Evolutionary conservation across 2,329 filamentous ascomycete species (phyloP), one percentile per base, ranked within the genome.

Genomic region (Malbranchea cinnamomea): DNA sequence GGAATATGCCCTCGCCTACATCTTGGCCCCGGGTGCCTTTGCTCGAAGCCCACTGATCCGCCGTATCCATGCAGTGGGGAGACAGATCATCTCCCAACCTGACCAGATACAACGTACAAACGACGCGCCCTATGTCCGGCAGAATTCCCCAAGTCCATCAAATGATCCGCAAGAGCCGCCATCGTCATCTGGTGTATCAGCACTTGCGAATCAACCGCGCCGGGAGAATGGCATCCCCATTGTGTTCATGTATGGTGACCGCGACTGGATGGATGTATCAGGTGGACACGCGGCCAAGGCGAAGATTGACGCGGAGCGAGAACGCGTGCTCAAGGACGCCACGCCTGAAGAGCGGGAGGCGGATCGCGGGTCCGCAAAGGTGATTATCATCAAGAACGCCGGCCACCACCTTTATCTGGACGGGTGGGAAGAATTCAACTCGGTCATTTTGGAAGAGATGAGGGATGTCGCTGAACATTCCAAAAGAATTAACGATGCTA

Each of bases 251-350:
- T 98, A 98, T 49, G 89, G 89, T 39, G 85, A 95, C 45, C 76
- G 89, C 47, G 89, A 98, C 61, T 98, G 89, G 89, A 98, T 98
- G 89, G 89, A 98, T 42, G 75, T 89, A 6, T 73, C 74, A 0
- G 89, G 85, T 16, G 89, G 89, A 0, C 71, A 75, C 26, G 83
- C 79, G 0, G 75, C 85, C 0, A 71, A 79, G 47, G 71, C 85
- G 54, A 84, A 78, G 52, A 67, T 95, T 8, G 75, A 81, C 36
- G 65, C 75, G 34, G 73, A 77, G 38, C 70, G 68, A 39, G 56
- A 58, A 15, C 68, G 69, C 28, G 62, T 68, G 0, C 57, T 93
- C 3, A 55, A 65, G 8, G 54, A 66, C 13, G 76, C 68, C 0
- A 41, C 46, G 2, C 20, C 30, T 3, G 60, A 66, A 1, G 77